Percentiles rank a stretch among this genome's conserved stretches.
These are phyloP conservation scores for Clausena lansium DNA, from an alignment of 345 rosid species.

Conservation along the genomic window DNA sequence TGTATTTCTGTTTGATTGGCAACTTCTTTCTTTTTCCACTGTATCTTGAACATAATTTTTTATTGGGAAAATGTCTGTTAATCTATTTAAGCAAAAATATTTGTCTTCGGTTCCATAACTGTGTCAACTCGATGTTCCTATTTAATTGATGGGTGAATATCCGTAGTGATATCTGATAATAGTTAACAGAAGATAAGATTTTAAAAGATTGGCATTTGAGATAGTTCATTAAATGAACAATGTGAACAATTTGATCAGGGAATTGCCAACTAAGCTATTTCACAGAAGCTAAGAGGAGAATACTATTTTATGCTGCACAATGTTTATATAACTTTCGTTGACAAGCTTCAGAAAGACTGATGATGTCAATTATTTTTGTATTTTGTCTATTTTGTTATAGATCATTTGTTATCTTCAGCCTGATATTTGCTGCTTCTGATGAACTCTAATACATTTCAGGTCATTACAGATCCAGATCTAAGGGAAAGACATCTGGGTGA, in stretches of 20 bases:
- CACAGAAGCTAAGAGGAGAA: background rate
- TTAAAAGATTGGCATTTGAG: background rate
- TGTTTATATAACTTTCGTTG: background rate
- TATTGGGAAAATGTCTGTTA: background rate
- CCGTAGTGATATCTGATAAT: background rate
- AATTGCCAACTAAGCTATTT: background rate
- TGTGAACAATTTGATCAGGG: background rate
- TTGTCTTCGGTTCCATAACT: background rate
- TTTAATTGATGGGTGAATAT: background rate
- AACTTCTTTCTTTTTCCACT: background rate
- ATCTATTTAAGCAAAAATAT: background rate
- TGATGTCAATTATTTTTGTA: background rate
- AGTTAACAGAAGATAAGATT: background rate
- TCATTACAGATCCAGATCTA: constrained; percentile 18
- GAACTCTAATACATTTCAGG: constrained; percentile 5
- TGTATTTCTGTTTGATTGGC: no score
- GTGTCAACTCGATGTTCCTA: background rate
- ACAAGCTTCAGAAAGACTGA: background rate
- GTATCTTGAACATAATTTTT: background rate
- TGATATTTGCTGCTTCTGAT: background rate
- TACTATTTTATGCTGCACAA: background rate
- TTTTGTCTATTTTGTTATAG: background rate
- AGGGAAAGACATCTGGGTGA: constrained; percentile 22
- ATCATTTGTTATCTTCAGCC: background rate
- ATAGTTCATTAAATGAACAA: background rate